Percentiles rank a stretch among this genome's conserved stretches.
These are phyloP conservation scores for Closterium sp. DNA, from an alignment of 139 green algal genomes.

Conservation along the genomic window DNA sequence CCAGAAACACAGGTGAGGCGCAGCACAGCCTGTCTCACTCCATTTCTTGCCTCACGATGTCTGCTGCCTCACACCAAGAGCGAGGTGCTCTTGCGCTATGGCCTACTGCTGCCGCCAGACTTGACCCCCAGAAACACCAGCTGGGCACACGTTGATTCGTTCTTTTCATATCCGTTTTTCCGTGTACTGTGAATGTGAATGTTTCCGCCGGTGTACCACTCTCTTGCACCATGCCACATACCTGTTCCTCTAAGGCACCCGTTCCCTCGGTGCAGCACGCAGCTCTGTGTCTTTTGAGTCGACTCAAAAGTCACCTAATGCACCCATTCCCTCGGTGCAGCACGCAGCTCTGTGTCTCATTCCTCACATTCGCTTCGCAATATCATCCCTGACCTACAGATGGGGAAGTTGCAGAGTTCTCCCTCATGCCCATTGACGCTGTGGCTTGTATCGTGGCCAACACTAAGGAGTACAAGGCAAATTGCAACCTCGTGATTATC, in stretches of 20 bases:
- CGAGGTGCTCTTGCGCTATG: constrained; percentile 5
- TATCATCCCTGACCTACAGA: neutral
- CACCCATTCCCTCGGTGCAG: too few species aligned
- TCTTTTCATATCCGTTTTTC: too few species aligned
- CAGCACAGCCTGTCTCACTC: too few species aligned
- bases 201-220: too few species aligned
- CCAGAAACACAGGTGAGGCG: constrained; percentile 18
- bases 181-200: too few species aligned
- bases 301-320: too few species aligned
- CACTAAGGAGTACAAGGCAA: constrained; percentile 86
- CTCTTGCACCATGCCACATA: too few species aligned
- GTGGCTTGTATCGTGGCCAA: constrained; percentile 64
- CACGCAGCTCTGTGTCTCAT: neutral
- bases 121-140: neutral
- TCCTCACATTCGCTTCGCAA: neutral
- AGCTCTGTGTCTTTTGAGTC: too few species aligned
- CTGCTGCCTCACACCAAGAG: too few species aligned
- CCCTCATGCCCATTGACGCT: constrained; percentile 63
- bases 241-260: too few species aligned
- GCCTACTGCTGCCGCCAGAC: neutral
- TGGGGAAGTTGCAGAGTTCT: constrained; percentile 61
- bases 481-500: constrained; percentile 90
- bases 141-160: neutral
- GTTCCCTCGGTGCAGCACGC: too few species aligned
- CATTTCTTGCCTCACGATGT: too few species aligned